Conservation (phyloP, 78 protist genomes). For the Dictyostelium purpureum region DNA sequence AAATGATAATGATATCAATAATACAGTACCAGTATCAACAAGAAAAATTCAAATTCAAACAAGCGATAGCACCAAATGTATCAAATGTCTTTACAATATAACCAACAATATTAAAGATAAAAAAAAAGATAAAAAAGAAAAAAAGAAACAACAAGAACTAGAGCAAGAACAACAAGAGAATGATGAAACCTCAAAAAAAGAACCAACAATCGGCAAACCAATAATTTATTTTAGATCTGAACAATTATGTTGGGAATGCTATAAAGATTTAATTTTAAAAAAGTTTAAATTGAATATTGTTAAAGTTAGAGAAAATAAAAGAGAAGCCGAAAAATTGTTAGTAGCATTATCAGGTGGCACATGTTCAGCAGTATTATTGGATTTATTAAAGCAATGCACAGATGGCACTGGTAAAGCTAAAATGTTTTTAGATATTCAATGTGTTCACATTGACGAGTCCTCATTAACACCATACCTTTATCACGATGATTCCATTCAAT, state of each 20-base stretch:
- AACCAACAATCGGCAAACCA: background rate
- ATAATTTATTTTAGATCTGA: conserved; percentile 17
- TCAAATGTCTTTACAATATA: background rate
- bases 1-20: conserved; percentile 5
- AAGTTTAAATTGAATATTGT: conserved; percentile 58
- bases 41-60: background rate
- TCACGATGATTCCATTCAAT: background rate
- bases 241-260: conserved; percentile 41
- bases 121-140: background rate
- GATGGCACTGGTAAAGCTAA: conserved; percentile 3
- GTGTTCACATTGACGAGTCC: conserved; percentile 32
- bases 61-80: background rate
- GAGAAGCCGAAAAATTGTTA: conserved; percentile 33
- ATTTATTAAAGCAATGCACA: conserved; percentile 12
- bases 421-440: conserved; percentile 35
- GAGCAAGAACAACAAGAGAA: background rate
- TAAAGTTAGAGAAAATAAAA: conserved; percentile 15
- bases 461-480: background rate
- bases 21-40: background rate
- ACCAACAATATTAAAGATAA: conserved; percentile 1
- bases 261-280: conserved; percentile 20
- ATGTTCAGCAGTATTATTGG: conserved; percentile 37
- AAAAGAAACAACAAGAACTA: conserved; percentile 4
- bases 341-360: conserved; percentile 63
- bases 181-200: background rate